A percentile compares a stretch with the other conserved stretches of the same genome.
Conservation (phyloP, 768 basidiomycete species). For the Mycena olivaceomarginata region DNA sequence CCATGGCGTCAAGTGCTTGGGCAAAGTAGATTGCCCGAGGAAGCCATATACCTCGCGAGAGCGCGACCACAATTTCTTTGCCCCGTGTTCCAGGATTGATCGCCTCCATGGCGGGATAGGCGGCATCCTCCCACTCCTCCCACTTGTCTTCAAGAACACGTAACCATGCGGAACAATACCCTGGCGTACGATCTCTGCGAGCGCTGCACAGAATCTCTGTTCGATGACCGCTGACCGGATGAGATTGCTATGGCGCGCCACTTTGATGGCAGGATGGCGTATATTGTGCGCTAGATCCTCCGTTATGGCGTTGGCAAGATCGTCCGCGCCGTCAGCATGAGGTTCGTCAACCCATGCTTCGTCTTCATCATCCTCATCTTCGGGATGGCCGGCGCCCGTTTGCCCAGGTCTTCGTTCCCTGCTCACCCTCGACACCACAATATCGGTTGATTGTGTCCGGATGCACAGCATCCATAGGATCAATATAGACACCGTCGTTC, state of each 20-base stretch:
- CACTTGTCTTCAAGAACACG: neutral
- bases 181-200: neutral
- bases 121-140: neutral
- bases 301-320: neutral
- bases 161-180: neutral
- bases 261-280: neutral
- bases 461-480: neutral
- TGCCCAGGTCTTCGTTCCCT: neutral
- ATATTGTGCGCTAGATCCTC: neutral
- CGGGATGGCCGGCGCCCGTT: neutral
- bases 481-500: neutral
- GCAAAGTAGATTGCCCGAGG: too few species aligned
- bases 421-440: neutral
- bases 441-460: neutral
- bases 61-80: neutral
- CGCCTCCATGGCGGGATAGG: neutral
- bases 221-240: neutral
- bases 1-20: too few species aligned
- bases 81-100: neutral
- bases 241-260: neutral
- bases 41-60: too few species aligned
- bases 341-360: neutral
- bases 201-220: neutral
- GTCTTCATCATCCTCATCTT: neutral
- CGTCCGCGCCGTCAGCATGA: too few species aligned